Base-by-base conservation (phyloP, 106 monocot species). In the Phalaenopsis equestris region DNA sequence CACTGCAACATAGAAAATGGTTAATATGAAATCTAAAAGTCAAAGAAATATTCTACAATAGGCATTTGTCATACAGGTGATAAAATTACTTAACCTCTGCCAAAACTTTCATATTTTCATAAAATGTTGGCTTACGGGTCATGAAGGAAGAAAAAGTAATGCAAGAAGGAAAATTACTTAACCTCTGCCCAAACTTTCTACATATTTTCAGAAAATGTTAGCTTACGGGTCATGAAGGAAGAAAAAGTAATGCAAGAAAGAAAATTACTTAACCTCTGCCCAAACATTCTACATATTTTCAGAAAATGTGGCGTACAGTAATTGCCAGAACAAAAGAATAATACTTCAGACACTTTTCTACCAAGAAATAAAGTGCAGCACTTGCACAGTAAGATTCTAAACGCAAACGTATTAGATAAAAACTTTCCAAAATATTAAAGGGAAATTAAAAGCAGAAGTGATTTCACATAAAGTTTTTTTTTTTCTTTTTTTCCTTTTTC, bases 1-100 rank as follows among this genome's bases (percentile, higher is more conserved):
- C 75, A 79, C 97, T 97, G 86, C 79, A 86, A 85, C 41, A 81
- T 57, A 80, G 46, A 79, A n/a, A 2, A 80, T 81, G 79, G 16
- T 81, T 43, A 72, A 38, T 11, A 52, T 58, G 7, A 46, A 56
- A 56, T 43, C 24, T 14, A 49, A 72, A 72, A 55, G 18, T 38
- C 1, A 67, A 70, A 49, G 67, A 72, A 58, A 78, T 76, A 45
- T 48, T 45, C 46, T 23, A 75, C 9, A 17, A 48, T 8, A 75
- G 41, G 47, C 6, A 2, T 24, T 47, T 81, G 81, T 76, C 81
- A 77, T 77, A 4, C 75, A 57, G 52, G 11, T 37, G 47, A 47
- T 18, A 38, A 75, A 24, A 30, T 30, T 30, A 30, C 30, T 30
- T 30, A 30, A 30, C 30, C 30, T 30, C 30, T 30, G 30, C 30